phyloP scores from a whole-genome alignment of 352 stramenopile genomes.

The Globisporangium emineosum region DNA sequence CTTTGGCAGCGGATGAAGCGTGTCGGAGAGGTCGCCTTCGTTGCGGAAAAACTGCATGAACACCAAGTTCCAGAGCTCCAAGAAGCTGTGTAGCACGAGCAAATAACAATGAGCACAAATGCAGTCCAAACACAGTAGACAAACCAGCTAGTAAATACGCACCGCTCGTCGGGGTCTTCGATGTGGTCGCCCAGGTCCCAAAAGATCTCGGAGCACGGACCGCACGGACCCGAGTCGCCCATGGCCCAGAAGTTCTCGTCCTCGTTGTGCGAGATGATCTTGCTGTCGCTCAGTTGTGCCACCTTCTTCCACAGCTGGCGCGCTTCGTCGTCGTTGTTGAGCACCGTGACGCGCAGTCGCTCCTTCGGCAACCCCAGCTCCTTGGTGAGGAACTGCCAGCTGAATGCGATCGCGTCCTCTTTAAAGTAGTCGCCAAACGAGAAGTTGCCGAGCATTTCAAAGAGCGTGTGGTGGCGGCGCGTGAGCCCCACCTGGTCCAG shows the following conservation, averaged over 20 bases:
- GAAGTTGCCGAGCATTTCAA: constrained; percentile 99
- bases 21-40: constrained; percentile 47
- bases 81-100: constrained; percentile 33
- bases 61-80: constrained; percentile 98
- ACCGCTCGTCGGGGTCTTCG: constrained; percentile 71
- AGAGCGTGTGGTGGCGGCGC: constrained; percentile 98
- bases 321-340: constrained; percentile 61
- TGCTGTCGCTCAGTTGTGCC: constrained; percentile 41
- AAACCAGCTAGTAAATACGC: constrained; percentile 22
- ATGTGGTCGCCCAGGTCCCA: constrained; percentile 89
- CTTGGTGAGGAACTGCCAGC: constrained; percentile 93
- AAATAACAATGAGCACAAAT: constrained; percentile 34
- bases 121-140: constrained; percentile 33
- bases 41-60: constrained; percentile 98
- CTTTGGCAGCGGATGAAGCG: constrained; percentile 79
- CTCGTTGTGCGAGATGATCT: constrained; percentile 69
- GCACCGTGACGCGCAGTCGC: constrained; percentile 67
- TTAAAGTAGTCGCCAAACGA: constrained; percentile 99
- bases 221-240: constrained; percentile 92
- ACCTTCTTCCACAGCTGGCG: constrained; percentile 56
- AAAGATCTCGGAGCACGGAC: constrained; percentile 94
- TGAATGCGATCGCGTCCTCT: constrained; percentile 92
- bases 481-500: constrained; percentile 97
- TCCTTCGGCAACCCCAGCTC: constrained; percentile 67
- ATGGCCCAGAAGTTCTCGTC: constrained; percentile 98